Conservation (phyloP, 306 rosid species). For the Cucumis melo region DNA sequence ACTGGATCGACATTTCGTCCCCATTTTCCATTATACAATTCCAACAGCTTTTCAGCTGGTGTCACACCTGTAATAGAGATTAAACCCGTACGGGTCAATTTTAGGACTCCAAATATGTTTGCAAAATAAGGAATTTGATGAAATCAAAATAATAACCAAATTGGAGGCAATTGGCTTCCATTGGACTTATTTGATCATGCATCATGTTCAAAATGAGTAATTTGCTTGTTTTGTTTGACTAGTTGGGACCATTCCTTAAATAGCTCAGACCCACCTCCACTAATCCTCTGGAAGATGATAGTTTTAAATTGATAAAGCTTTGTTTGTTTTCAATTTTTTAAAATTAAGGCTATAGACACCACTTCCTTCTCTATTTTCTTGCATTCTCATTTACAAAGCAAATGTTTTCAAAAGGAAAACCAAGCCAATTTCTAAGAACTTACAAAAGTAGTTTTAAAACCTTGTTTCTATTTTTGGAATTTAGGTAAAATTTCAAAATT, state of each 20-base stretch:
- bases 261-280: background rate
- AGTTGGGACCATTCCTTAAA: background rate
- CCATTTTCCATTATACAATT: slow-evolving; percentile 75
- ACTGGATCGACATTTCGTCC: slow-evolving; percentile 71
- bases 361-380: too few relatives aligned
- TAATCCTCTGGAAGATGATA: background rate
- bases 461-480: too few relatives aligned
- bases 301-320: background rate
- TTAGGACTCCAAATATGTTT: background rate
- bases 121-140: background rate
- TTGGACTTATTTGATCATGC: background rate
- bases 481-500: too few relatives aligned
- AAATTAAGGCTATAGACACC: too few relatives aligned
- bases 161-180: background rate
- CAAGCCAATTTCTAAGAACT: too few relatives aligned
- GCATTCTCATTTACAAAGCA: too few relatives aligned
- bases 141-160: background rate
- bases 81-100: background rate
- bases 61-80: slow-evolving; percentile 48
- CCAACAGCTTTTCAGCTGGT: slow-evolving; percentile 86
- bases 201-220: background rate
- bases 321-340: background rate
- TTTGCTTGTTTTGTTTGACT: background rate
- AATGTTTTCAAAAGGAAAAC: too few relatives aligned
- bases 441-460: too few relatives aligned